Evolutionary conservation across 192 early-diverging fungal species (phyloP).

Genomic region (Paraglomus occultum): DNA sequence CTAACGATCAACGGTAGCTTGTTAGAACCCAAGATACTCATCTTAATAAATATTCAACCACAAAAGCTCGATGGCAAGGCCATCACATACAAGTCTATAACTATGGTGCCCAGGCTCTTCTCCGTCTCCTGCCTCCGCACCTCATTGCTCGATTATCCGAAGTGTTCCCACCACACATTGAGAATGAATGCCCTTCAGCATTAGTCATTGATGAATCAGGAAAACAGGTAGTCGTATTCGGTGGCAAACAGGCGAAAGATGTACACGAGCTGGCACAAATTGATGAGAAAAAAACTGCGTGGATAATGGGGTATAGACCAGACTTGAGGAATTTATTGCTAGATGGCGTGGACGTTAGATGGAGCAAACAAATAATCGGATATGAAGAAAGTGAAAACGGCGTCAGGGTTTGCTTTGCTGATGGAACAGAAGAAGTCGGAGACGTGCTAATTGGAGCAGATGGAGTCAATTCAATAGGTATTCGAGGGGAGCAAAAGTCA

Average conservation of each 20-base stretch:
- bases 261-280: not conserved
- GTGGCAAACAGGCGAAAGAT: not conserved
- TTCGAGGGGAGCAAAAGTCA: not conserved
- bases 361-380: constrained; percentile 14
- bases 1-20: not conserved
- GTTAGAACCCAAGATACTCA: not conserved
- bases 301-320: not conserved
- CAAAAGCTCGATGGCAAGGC: constrained; percentile 9
- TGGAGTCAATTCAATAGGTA: constrained; percentile 17
- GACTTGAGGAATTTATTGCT: constrained; percentile 8
- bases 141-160: not conserved
- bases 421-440: constrained; percentile 7
- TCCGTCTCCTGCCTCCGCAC: not conserved
- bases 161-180: not conserved
- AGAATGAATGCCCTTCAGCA: not conserved
- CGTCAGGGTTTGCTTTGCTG: constrained; percentile 14
- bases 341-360: not conserved
- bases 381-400: constrained; percentile 5
- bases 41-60: not conserved
- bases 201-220: not conserved
- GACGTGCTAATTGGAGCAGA: constrained; percentile 11
- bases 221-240: not conserved
- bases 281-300: not conserved
- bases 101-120: not conserved
- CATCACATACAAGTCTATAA: not conserved